phyloP scores from a whole-genome alignment of 2,329 filamentous ascomycete genomes.

The Thermothelomyces thermophilus region DNA sequence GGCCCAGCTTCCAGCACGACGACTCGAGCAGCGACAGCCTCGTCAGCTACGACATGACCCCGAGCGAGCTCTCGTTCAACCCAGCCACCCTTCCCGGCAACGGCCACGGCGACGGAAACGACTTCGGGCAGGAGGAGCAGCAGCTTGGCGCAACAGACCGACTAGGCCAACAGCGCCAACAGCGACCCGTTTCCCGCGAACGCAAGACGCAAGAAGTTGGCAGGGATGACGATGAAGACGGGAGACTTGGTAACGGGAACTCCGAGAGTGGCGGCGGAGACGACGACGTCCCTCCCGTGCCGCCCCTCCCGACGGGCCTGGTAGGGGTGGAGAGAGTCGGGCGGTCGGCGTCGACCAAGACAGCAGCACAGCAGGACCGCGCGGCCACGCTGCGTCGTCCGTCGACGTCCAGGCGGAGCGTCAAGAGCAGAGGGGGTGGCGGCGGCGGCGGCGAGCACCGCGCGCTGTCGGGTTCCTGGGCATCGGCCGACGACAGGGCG shows the following conservation, averaged over 20 bases:
- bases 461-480: conserved; percentile 18
- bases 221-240: no score
- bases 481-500: background rate
- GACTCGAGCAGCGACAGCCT: conserved; percentile 59
- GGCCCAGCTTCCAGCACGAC: conserved; percentile 33
- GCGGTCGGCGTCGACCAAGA: background rate
- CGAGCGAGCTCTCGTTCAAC: conserved; percentile 61
- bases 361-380: conserved; percentile 16
- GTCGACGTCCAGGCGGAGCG: conserved; percentile 30
- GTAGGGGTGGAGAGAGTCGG: background rate
- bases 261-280: conserved; percentile 29
- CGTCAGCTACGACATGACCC: conserved; percentile 61
- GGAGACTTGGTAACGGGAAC: no score
- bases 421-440: conserved; percentile 34
- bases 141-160: background rate
- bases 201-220: conserved; percentile 21
- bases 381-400: conserved; percentile 20
- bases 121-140: background rate
- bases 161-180: background rate
- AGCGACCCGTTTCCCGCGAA: conserved; percentile 29
- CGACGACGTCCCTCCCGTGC: conserved; percentile 47
- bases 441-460: conserved; percentile 27
- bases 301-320: conserved; percentile 41
- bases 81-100: conserved; percentile 22
- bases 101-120: background rate